A percentile compares a stretch with the other conserved stretches of the same genome.
phyloP scores from a whole-genome alignment of 768 basidiomycete genomes.

The Mycena haematopus region DNA sequence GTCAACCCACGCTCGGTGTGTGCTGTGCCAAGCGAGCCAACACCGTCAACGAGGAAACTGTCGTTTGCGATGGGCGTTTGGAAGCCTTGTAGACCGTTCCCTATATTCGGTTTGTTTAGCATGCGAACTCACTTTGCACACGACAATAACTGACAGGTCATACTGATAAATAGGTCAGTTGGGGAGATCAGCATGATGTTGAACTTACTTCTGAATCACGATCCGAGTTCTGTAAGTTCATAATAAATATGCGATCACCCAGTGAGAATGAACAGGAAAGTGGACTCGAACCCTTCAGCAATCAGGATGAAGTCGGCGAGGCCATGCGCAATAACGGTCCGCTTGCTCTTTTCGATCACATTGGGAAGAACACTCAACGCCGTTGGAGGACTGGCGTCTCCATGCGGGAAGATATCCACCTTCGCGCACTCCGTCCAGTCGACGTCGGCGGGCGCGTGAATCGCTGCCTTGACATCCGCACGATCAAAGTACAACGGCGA shows the following conservation, averaged over 20 bases:
- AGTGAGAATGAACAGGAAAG: not conserved
- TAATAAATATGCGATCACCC: not conserved
- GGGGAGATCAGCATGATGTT: not conserved
- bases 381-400: conserved; percentile 67
- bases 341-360: conserved; percentile 76
- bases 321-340: conserved; percentile 74
- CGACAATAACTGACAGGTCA: conserved; percentile 48
- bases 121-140: not conserved
- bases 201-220: conserved; percentile 65
- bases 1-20: conserved; percentile 74
- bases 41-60: conserved; percentile 72
- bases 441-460: conserved; percentile 70
- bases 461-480: conserved; percentile 68
- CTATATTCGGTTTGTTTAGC: conserved; percentile 34
- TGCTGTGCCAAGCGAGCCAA: conserved; percentile 69
- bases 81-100: conserved; percentile 76
- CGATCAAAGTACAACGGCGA: conserved; percentile 76
- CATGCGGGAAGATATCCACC: conserved; percentile 63
- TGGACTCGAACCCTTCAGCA: conserved; percentile 65
- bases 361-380: conserved; percentile 70
- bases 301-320: conserved; percentile 77
- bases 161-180: conserved; percentile 35
- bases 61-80: conserved; percentile 69
- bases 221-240: conserved; percentile 59
- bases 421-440: conserved; percentile 70